Base-by-base conservation (phyloP, 2,329 filamentous ascomycete genomes). In the Blumeria graminis region DNA sequence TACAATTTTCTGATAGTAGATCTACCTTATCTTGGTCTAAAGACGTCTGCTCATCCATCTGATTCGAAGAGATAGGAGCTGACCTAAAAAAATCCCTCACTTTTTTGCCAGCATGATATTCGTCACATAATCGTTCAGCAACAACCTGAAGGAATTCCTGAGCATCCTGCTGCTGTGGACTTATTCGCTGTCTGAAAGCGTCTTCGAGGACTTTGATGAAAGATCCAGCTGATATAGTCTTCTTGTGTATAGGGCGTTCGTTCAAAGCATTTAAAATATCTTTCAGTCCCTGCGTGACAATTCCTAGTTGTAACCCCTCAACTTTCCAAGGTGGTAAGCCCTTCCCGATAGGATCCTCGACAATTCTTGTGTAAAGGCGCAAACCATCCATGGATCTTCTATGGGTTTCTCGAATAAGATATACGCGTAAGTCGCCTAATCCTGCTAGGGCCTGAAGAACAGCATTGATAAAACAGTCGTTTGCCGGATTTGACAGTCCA, bases 381-480 rank as follows among this genome's bases (percentile, higher is more conserved):
- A 78, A 74, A 22, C 85, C 84, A 66, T 94, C 87, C 59, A 95
- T 77, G 61, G 78, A 77, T 61, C 90, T 80, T 59, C 88, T 78
- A 69, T 95, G 87, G 36, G 85, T 83, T 71, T 96, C 90, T 62
- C 87, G 79, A 65, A 96, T 95, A 60, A 98, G 73, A 70, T 95
- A 98, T 62, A 92, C 70, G 60, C 92, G 82, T 65, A 98, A 73
- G 67, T 96, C 88, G 54, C 84, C 85, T 35, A 96, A 74, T 2
- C 92, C 92, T 13, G 92, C 90, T 46, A 98, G 76, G 7, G 87
- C 88, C 71, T 98, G 92, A 38, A 98, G 77, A 18, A 94, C 84
- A 28, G 88, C 94, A 70, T 98, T 98, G 72, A 96, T 95, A 70
- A 90, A 92, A 72, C 86, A 92, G 69, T 92, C 92, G 69, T 98